Percentiles rank a stretch among this genome's conserved stretches.
phyloP scores from a whole-genome alignment of 1,284 basidiomycete species.

The Pseudozyma pruni region DNA sequence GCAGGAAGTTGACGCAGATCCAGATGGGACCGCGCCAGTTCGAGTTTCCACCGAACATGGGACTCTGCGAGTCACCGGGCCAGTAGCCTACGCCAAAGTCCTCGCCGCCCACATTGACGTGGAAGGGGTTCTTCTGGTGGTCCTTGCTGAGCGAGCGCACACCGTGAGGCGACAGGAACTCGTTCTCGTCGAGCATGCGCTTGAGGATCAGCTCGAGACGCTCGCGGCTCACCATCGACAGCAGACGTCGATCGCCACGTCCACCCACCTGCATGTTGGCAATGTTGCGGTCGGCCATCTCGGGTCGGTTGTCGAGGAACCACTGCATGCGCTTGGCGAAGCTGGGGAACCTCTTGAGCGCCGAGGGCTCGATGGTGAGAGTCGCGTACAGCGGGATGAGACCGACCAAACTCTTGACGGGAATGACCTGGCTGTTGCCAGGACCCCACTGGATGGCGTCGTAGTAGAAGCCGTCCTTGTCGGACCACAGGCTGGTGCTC shows the following conservation, averaged over 20 bases:
- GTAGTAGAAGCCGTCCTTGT: constrained; percentile 96
- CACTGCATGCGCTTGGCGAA: constrained; percentile 99
- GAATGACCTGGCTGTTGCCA: constrained; percentile 79
- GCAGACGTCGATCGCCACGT: constrained; percentile 80
- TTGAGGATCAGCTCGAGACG: constrained; percentile 86
- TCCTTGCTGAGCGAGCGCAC: constrained; percentile 85
- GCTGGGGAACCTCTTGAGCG: constrained; percentile 89
- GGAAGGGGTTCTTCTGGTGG: constrained; percentile 93
- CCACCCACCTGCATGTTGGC: constrained; percentile 80
- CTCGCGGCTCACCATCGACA: constrained; percentile 92
- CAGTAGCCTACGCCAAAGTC: constrained; percentile 93
- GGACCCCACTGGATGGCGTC: constrained; percentile 90
- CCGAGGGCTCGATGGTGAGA: constrained; percentile 87
- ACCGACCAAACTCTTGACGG: constrained; percentile 90
- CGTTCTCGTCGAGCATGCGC: constrained; percentile 87
- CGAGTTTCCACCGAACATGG: constrained; percentile 95
- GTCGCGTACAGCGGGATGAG: constrained; percentile 95
- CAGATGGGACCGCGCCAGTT: constrained; percentile 90
- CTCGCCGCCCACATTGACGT: constrained; percentile 90
- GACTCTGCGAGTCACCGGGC: constrained; percentile 95
- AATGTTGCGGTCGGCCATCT: constrained; percentile 87
- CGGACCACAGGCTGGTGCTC: constrained; percentile 89
- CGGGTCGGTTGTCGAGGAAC: constrained; percentile 93
- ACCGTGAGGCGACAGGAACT: constrained; percentile 94
- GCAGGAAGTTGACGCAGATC: constrained; percentile 93